Evolutionary conservation across 352 stramenopile genomes (phyloP), one percentile per base, ranked within the genome.

Genomic region (Globisporangium nagaii): DNA sequence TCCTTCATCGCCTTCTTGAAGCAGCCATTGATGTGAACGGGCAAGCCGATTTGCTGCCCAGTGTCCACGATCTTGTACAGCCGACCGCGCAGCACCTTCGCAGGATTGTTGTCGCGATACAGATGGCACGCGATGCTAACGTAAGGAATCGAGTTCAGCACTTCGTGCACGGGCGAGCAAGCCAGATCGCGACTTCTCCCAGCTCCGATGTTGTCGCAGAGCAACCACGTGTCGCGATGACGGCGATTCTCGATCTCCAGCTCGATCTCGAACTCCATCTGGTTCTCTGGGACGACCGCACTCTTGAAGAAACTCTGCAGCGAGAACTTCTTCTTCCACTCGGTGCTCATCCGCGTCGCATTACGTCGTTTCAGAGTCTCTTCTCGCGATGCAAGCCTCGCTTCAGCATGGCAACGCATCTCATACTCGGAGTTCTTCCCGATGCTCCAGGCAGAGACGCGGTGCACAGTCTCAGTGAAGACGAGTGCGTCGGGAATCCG

Each of bases 291-390:
- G 0, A 64, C 74, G 9, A 83, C 61, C 8, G 66, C 61, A 19
- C 60, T 76, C 45, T 86, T 88, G 57, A 91, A 91, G 56, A 91
- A 88, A 52, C 75, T 88, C 25, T 88, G 79, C 8, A 91, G 62
- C 1, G 62, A 84, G 31, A 87, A 89, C 43, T 86, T 88, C 36
- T 85, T 87, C 58, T 85, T 86, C 82, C 82, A 92, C 30, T 92
- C 79, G 24, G 68, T 66, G 48, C 78, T 88, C 44, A 64, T 57
- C 0, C 67, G 66, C 12, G 76, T 85, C 40, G 56, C 58, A 24
- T 73, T 85, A 4, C 74, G 68, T 31, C 65, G 64, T 8, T 57
- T 65, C n/a, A 92, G 53, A 2, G 75, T 83, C 11, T 55, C 47
- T 4, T 71, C 60, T 12, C 66, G 63, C n/a, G 56, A 41, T 19